Evolutionary conservation across 352 stramenopile genomes (phyloP).

Genomic region (Globisporangium nodosum): DNA sequence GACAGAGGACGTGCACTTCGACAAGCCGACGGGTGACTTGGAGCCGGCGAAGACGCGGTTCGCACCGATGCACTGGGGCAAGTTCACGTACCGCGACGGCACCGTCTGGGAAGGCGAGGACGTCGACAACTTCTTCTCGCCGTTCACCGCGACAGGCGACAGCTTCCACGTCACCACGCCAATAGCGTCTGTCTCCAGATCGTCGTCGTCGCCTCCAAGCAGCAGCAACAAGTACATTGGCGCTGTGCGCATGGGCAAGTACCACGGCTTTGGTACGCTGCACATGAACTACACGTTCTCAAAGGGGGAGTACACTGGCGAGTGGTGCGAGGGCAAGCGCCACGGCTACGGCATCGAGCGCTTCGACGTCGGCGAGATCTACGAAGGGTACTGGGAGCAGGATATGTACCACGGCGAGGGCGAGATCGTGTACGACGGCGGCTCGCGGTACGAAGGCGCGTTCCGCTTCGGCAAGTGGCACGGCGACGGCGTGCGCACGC

Average conservation of each 20-base stretch:
- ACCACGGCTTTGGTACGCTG: constrained; percentile 69
- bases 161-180: constrained; percentile 49
- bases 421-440: constrained; percentile 62
- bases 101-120: constrained; percentile 69
- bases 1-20: constrained; percentile 55
- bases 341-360: constrained; percentile 79
- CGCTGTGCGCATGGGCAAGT: constrained; percentile 47
- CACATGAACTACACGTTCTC: constrained; percentile 49
- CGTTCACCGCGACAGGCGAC: constrained; percentile 52
- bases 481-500: constrained; percentile 52
- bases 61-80: constrained; percentile 50
- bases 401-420: constrained; percentile 66
- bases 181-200: constrained; percentile 8
- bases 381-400: constrained; percentile 71
- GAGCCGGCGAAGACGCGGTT: constrained; percentile 52
- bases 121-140: constrained; percentile 83
- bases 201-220: neutral
- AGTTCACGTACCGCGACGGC: constrained; percentile 67
- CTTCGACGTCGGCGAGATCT: constrained; percentile 67
- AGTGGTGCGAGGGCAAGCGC: constrained; percentile 76
- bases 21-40: constrained; percentile 30
- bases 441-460: constrained; percentile 53
- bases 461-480: constrained; percentile 75
- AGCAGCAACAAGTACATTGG: constrained; percentile 45
- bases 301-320: constrained; percentile 73